A percentile compares a stretch with the other conserved stretches of the same genome.
phyloP scores from a whole-genome alignment of 78 protist species.

The Salpingoeca rosetta region DNA sequence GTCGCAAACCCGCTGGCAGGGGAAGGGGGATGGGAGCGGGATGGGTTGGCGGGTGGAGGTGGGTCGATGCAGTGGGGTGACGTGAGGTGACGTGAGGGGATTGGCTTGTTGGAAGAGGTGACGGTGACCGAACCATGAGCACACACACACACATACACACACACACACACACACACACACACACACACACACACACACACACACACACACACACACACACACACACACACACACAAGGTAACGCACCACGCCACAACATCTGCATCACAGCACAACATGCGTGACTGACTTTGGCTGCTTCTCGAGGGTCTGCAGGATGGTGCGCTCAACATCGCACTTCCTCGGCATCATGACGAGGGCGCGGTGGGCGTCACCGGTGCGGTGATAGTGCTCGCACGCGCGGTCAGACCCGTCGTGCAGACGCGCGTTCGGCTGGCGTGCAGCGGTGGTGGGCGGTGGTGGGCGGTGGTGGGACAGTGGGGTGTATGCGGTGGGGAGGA shows the following conservation, averaged over 20 bases:
- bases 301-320: slow-evolving; percentile 6
- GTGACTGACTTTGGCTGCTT: background rate
- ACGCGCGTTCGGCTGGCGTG: background rate
- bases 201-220: background rate
- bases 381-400: background rate
- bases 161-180: background rate
- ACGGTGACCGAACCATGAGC: background rate
- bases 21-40: too few relatives aligned
- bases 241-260: background rate
- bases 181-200: background rate
- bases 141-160: background rate
- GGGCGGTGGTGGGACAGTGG: background rate
- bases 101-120: background rate
- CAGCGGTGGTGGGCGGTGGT: too few relatives aligned
- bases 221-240: background rate
- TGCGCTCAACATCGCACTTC: background rate
- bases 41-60: too few relatives aligned
- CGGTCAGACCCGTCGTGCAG: background rate
- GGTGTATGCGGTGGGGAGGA: background rate
- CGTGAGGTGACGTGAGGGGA: too few relatives aligned
- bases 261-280: background rate
- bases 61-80: too few relatives aligned
- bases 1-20: too few relatives aligned
- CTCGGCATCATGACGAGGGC: background rate
- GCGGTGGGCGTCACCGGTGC: background rate